Evolutionary conservation across 2,329 filamentous ascomycete species (phyloP).

Genomic region (Neonectria ditissima): DNA sequence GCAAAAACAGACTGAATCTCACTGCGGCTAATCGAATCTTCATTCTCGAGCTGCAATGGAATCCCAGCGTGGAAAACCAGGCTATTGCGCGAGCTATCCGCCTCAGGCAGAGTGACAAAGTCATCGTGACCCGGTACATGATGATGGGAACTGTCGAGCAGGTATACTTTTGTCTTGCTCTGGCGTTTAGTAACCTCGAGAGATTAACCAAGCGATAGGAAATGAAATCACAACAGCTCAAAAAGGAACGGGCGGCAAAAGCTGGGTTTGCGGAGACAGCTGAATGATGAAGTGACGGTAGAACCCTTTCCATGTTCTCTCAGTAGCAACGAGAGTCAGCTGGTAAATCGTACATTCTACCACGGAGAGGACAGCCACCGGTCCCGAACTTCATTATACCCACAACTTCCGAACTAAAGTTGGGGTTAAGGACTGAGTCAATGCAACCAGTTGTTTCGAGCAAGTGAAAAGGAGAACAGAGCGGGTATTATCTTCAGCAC

Average conservation of each 20-base stretch:
- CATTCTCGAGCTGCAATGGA: slow-evolving; percentile 67
- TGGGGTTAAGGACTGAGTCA: no score
- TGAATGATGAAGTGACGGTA: background rate
- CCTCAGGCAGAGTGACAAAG: slow-evolving; percentile 57
- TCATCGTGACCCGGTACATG: slow-evolving; percentile 60
- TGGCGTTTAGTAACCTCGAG: background rate
- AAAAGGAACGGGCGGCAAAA: slow-evolving; percentile 12
- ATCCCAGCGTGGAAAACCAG: slow-evolving; percentile 64
- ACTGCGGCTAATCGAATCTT: slow-evolving; percentile 61
- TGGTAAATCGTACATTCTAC: no score
- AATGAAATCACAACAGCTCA: slow-evolving; percentile 24
- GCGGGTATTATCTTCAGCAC: no score
- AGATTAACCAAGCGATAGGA: background rate
- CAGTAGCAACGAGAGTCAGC: no score
- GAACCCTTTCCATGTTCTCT: background rate
- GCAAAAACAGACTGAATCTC: slow-evolving; percentile 56
- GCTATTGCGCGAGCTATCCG: slow-evolving; percentile 62
- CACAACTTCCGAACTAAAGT: no score
- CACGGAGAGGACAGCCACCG: no score
- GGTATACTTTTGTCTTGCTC: slow-evolving; percentile 46
- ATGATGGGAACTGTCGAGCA: slow-evolving; percentile 57
- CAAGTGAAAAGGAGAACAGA: no score
- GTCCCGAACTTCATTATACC: no score
- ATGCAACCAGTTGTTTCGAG: no score
- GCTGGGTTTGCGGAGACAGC: background rate